These are phyloP conservation scores for Citrullus colocynthis DNA, from an alignment of 306 rosid genomes.

Conservation along the genomic window DNA sequence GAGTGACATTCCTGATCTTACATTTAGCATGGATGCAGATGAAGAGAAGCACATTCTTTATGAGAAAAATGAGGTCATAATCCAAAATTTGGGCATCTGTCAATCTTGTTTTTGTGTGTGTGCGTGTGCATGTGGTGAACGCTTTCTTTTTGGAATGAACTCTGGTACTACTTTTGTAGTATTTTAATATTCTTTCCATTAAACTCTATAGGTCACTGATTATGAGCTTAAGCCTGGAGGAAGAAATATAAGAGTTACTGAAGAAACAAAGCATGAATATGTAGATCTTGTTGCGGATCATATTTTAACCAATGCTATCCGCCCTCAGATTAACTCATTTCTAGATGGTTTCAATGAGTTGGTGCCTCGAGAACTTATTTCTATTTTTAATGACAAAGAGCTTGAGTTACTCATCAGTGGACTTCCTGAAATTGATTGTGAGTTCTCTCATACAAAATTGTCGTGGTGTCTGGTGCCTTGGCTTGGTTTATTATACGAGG, in stretches of 20 bases:
- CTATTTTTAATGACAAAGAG: constrained; percentile 90
- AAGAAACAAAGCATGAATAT: constrained; percentile 96
- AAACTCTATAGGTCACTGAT: constrained; percentile 69
- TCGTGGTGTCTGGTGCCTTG: constrained; percentile 8
- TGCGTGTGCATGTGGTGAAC: background rate
- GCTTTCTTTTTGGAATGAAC: background rate
- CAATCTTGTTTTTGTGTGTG: background rate
- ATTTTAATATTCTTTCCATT: background rate
- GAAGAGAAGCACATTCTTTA: constrained; percentile 95
- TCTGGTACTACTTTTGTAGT: background rate
- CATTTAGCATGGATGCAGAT: constrained; percentile 98
- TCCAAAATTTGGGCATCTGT: background rate
- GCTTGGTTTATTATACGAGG: constrained; percentile 8
- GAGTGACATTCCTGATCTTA: constrained; percentile 80
- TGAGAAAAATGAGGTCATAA: constrained; percentile 73
- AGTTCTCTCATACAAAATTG: constrained; percentile 20
- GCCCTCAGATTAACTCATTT: constrained; percentile 88
- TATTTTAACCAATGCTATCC: constrained; percentile 84
- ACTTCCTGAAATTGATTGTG: constrained; percentile 97
- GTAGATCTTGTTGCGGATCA: constrained; percentile 98
- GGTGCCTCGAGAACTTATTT: constrained; percentile 74
- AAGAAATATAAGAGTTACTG: constrained; percentile 90
- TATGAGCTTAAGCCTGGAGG: constrained; percentile 98
- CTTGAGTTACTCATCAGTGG: constrained; percentile 99
- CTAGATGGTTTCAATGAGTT: constrained; percentile 74